Base-by-base conservation (phyloP, 2,329 filamentous ascomycete genomes). In the Lecanoromycetidae sp. region DNA sequence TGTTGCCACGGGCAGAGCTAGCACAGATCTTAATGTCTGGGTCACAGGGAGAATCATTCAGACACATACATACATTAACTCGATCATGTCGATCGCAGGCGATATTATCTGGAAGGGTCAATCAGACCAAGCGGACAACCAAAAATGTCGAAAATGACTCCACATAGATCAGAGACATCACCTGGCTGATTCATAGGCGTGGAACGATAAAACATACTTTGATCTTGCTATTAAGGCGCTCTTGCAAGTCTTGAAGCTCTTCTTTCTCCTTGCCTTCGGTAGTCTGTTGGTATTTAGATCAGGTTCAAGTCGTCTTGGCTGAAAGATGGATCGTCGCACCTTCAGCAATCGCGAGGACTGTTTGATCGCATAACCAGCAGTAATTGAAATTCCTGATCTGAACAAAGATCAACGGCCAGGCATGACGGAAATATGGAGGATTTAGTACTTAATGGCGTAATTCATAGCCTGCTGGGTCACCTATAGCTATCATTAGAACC, bases 71-170 rank as follows among this genome's bases (percentile, higher is more conserved):
- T 63, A 84, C 80, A 91, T 91, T 57, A 95, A 75, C 62, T 94
- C 86, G 57, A 94, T 87, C 71, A 94, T 80, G 61, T 94, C 87
- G 58, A 94, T 90, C 8, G 87, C 84, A 1, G 88, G 88, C 9
- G 87, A 87, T 37, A 95, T 80, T 54, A 94, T 86, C 79, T 86
- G 27, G 2, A 8, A 25, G 2, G 5, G 23, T 33, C 2, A 15
- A 19, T 41, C 15, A 41, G 38, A 13, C 10, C 19, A 7, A 29
- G n/a, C 23, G 3, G 12, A 32, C 5, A 39, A 29, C 7, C 26
- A 22, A 2, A 39, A 27, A 8, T 4, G 30, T n/a, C 17, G 23
- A 19, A 20, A 9, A 12, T 4, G 36, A 10, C 4, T 17, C 10
- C n/a, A 22, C 2, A 20, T 5, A 19, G 3, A 15, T 12, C 3